These are phyloP conservation scores for Nemania serpens DNA, from an alignment of 2,329 filamentous ascomycete species.

Conservation along the genomic window DNA sequence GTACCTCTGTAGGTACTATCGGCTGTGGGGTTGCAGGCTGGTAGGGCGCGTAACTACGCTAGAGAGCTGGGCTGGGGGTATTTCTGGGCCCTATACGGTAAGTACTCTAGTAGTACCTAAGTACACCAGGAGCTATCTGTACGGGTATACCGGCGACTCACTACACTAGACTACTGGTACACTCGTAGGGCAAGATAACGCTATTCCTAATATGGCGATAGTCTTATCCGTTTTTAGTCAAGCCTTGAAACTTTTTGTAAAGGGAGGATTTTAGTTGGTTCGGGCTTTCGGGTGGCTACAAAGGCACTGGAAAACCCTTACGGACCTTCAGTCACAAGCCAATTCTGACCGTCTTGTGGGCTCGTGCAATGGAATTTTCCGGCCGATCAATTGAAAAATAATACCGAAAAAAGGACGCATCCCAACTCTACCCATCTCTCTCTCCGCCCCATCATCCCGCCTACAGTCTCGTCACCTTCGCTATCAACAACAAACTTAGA, in stretches of 20 bases:
- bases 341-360: slow-evolving; percentile 4
- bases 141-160: too few relatives aligned
- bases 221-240: background rate
- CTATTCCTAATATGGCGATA: slow-evolving; percentile 25
- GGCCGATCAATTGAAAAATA: slow-evolving; percentile 22
- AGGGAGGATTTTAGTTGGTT: slow-evolving; percentile 18
- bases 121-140: too few relatives aligned
- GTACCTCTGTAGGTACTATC: too few relatives aligned
- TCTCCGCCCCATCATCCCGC: slow-evolving; percentile 12
- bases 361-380: slow-evolving; percentile 27
- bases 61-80: too few relatives aligned
- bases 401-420: slow-evolving; percentile 17
- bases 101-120: too few relatives aligned
- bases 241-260: slow-evolving; percentile 6
- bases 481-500: slow-evolving; percentile 17
- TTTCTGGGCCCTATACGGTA: too few relatives aligned
- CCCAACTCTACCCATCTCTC: slow-evolving; percentile 1
- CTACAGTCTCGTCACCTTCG: slow-evolving; percentile 17
- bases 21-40: too few relatives aligned
- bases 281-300: slow-evolving; percentile 28
- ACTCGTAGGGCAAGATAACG: slow-evolving; percentile 2
- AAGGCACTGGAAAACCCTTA: background rate
- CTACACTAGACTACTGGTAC: too few relatives aligned
- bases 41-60: too few relatives aligned
- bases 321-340: slow-evolving; percentile 14